Evolutionary conservation across 1,139 yeast genomes (phyloP), one percentile per base, ranked within the genome.

Genomic region (Protomyces gravidus): DNA sequence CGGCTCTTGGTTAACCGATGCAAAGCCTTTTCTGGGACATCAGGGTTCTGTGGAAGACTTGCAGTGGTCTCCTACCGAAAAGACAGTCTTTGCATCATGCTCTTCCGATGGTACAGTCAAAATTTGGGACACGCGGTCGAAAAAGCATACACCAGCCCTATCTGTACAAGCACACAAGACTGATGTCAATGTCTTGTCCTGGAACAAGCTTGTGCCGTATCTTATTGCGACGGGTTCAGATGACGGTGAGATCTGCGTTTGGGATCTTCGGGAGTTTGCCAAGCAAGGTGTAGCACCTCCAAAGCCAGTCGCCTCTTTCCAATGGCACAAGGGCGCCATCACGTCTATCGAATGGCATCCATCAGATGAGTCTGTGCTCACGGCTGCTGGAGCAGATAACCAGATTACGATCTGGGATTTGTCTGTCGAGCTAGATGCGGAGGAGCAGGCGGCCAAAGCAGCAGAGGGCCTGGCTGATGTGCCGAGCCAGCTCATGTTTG

Each of bases 321-420:
- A 86, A 68, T 94, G 92, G 87, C 98, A 94, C 75, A 87, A 88
- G 72, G 82, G 94, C 52, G 86, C 98, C 28, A 80, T 92, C 68
- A 94, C 98, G 1, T 85, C 96, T 2, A 89, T 92, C 65, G 86
- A 94, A 63, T 92, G 92, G 78, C 90, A 90, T 70, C 98, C 98
- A 55, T 78, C 86, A 66, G 99, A 92, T 71, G 98, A 92, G 73
- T 87, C 96, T 0, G 89, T 90, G 64, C 81, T 92, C 61, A 97
- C 97, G 1, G 97, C 92, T 23, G 89, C 95, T 4, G 88, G 96
- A 1, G 97, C 90, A 71, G 98, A 94, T 72, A 89, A 89, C 71
- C 92, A 97, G 11, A 97, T 92, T 6, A 89, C 97, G 1, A 76
- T 92, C 64, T 92, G 99, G 99, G 97, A 89, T 76, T 78, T 89